Evolutionary conservation across 2,329 filamentous ascomycete genomes (phyloP).

Genomic region (Metarhizium anisopliae): DNA sequence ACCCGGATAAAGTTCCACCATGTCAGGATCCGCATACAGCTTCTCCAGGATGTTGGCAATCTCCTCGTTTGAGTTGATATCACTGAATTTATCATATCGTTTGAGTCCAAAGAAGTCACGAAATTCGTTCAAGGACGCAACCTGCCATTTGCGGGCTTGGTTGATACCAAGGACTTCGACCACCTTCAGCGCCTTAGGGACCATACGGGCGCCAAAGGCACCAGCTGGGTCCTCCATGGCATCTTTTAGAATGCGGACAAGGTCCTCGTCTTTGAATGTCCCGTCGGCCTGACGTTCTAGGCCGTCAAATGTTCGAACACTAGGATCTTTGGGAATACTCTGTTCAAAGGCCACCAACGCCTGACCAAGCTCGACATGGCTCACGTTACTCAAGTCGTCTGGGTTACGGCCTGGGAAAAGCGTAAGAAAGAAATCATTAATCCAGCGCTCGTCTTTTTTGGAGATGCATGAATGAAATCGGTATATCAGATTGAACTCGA

Average conservation of each 20-base stretch:
- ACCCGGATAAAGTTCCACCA: slow-evolving; percentile 62
- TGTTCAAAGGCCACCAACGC: slow-evolving; percentile 30
- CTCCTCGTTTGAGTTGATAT: slow-evolving; percentile 49
- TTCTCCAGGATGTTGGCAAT: slow-evolving; percentile 46
- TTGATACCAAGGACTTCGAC: slow-evolving; percentile 56
- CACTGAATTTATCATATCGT: slow-evolving; percentile 45
- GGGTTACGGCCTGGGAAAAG: slow-evolving; percentile 26
- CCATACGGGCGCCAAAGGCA: slow-evolving; percentile 48
- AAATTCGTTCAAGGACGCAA: slow-evolving; percentile 56
- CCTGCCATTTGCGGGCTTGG: slow-evolving; percentile 52
- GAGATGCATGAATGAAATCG: slow-evolving; percentile 56
- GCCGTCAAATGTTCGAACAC: slow-evolving; percentile 37
- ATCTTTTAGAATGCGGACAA: slow-evolving; percentile 45
- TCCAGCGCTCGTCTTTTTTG: slow-evolving; percentile 52
- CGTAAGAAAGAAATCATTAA: slow-evolving; percentile 42
- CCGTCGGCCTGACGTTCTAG: slow-evolving; percentile 40
- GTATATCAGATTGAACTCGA: slow-evolving; percentile 61
- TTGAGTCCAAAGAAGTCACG: slow-evolving; percentile 53
- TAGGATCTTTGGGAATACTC: slow-evolving; percentile 32
- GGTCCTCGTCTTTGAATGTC: slow-evolving; percentile 46
- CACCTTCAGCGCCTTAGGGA: slow-evolving; percentile 47
- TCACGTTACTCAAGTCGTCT: slow-evolving; percentile 24
- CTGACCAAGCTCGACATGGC: slow-evolving; percentile 26
- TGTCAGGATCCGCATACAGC: slow-evolving; percentile 54
- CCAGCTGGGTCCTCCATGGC: slow-evolving; percentile 54